Evolutionary conservation across 208 protist species (phyloP).

Genomic region (Crithidia thermophila): DNA sequence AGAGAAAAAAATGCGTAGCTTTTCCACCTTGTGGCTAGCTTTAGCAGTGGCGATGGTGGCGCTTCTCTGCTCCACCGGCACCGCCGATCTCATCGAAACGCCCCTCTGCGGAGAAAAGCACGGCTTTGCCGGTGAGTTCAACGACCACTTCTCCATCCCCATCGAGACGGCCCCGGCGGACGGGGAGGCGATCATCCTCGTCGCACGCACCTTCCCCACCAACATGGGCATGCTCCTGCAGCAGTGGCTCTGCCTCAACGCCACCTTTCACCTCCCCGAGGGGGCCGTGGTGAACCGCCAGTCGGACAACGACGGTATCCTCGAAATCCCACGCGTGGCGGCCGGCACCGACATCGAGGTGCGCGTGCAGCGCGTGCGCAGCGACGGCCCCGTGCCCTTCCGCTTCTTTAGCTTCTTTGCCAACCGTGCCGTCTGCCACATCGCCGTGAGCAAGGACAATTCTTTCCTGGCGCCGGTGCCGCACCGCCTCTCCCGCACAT

Average conservation of each 20-base stretch:
- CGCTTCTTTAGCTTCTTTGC: slow-evolving; percentile 79
- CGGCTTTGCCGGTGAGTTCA: slow-evolving; percentile 76
- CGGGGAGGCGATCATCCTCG: slow-evolving; percentile 60
- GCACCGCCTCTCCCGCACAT: slow-evolving; percentile 13
- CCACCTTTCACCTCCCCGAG: slow-evolving; percentile 44
- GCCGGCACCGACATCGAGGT: slow-evolving; percentile 60
- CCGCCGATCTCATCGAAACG: background rate
- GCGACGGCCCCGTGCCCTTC: slow-evolving; percentile 73
- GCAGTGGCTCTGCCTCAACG: slow-evolving; percentile 66
- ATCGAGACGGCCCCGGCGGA: slow-evolving; percentile 37
- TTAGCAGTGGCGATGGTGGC: background rate
- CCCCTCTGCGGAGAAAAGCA: slow-evolving; percentile 65
- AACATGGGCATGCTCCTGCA: slow-evolving; percentile 32
- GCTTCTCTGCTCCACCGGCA: background rate
- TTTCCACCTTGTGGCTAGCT: background rate
- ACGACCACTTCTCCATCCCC: slow-evolving; percentile 59
- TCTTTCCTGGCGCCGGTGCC: slow-evolving; percentile 62
- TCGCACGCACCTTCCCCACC: slow-evolving; percentile 52
- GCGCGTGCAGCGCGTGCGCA: slow-evolving; percentile 44
- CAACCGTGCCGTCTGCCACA: slow-evolving; percentile 67
- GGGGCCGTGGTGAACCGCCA: slow-evolving; percentile 30
- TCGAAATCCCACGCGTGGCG: slow-evolving; percentile 55
- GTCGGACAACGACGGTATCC: slow-evolving; percentile 66
- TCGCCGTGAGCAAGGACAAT: slow-evolving; percentile 54
- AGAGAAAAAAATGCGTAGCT: no score